phyloP scores from a whole-genome alignment of 805 yeast species.

The Clavispora vitiphila region DNA sequence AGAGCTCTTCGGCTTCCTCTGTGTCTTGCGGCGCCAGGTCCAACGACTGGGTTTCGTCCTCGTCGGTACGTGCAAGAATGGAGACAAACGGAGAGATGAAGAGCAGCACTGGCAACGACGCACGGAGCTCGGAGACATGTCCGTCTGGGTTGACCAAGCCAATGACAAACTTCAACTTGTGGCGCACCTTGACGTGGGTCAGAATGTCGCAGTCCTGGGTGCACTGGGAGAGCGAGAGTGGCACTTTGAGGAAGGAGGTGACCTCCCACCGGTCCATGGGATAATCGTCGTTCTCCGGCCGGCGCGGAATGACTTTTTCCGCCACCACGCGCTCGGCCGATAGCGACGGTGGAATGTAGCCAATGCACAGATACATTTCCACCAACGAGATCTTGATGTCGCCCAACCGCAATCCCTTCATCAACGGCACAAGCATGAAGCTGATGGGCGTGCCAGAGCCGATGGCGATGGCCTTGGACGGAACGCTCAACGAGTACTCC shows the following conservation, averaged over 20 bases:
- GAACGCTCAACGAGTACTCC: conserved; percentile 82
- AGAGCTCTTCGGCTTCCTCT: conserved; percentile 29
- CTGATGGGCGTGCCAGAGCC: conserved; percentile 74
- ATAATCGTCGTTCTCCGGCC: conserved; percentile 40
- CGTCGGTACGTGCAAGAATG: conserved; percentile 45
- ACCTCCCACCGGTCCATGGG: conserved; percentile 69
- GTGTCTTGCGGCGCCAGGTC: conserved; percentile 2
- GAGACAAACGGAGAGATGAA: conserved; percentile 81
- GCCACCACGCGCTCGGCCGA: conserved; percentile 57
- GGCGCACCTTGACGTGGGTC: conserved; percentile 73
- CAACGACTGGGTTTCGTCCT: conserved; percentile 8
- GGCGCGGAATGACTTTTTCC: conserved; percentile 39
- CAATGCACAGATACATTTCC: conserved; percentile 62
- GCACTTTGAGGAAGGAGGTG: conserved; percentile 54
- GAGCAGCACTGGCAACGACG: conserved; percentile 75
- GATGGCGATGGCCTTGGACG: conserved; percentile 83
- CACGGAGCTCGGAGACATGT: conserved; percentile 86
- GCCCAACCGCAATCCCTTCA: conserved; percentile 77
- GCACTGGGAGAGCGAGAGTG: conserved; percentile 66
- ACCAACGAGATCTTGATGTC: conserved; percentile 61
- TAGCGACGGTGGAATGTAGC: conserved; percentile 51
- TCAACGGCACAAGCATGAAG: conserved; percentile 68
- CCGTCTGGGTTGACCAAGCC: conserved; percentile 85
- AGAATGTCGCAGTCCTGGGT: conserved; percentile 84
- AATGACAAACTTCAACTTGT: conserved; percentile 77